Conservation (phyloP, 2,329 filamentous ascomycete species). For the Xylaria sp. region DNA sequence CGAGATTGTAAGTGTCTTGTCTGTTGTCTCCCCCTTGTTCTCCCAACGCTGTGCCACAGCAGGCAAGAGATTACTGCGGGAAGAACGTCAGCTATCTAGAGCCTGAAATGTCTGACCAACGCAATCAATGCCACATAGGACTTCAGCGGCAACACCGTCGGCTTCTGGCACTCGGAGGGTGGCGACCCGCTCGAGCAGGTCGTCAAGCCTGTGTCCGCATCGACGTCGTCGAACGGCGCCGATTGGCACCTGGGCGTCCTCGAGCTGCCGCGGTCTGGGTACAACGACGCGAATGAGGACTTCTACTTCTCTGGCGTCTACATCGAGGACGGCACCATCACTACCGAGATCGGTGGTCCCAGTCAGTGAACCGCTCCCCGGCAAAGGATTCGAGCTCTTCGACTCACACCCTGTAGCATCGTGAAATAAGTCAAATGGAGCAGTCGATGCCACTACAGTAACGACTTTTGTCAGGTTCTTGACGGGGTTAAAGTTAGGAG, state of each 20-base stretch:
- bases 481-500: neutral
- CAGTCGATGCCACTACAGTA: no score
- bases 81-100: neutral
- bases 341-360: conserved; percentile 38
- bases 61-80: neutral
- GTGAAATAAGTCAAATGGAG: neutral
- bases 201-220: conserved; percentile 61
- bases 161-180: conserved; percentile 72
- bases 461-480: neutral
- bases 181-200: conserved; percentile 59
- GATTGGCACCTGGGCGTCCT: conserved; percentile 77
- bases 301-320: conserved; percentile 76
- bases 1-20: conserved; percentile 53
- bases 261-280: conserved; percentile 62
- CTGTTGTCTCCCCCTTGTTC: no score
- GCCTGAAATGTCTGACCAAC: neutral
- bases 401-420: neutral
- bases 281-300: conserved; percentile 61
- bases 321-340: conserved; percentile 60
- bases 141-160: conserved; percentile 63
- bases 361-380: conserved; percentile 13
- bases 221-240: conserved; percentile 66
- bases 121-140: conserved; percentile 37
- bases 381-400: neutral
- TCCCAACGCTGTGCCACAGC: neutral